Percentiles rank a stretch among this genome's conserved stretches.
These are phyloP conservation scores for Saccharomycodes ludwigii DNA, from an alignment of 805 yeast species.

Conservation along the genomic window DNA sequence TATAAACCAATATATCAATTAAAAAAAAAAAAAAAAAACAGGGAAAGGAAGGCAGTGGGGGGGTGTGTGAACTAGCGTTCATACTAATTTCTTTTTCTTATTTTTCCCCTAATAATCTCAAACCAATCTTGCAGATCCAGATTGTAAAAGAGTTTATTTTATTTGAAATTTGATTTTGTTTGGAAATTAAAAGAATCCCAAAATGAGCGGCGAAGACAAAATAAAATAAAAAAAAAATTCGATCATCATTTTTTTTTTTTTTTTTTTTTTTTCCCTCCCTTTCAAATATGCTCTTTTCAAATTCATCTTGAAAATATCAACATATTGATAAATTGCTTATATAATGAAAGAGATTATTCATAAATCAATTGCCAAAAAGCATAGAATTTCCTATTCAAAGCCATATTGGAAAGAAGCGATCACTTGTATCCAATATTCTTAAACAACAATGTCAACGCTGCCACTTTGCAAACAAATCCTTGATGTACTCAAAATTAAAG, in stretches of 20 bases:
- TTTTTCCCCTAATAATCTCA: background rate
- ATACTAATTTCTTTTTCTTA: background rate
- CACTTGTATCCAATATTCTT: too few species aligned
- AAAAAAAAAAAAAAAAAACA: background rate
- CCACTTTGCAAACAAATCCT: too few species aligned
- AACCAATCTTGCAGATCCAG: background rate
- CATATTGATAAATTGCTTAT: too few species aligned
- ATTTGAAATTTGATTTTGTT: background rate
- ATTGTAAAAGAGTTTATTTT: background rate
- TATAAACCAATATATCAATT: conserved; percentile 1
- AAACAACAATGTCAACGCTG: too few species aligned
- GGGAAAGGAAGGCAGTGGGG: background rate
- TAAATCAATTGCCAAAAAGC: too few species aligned
- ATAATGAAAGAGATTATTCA: too few species aligned
- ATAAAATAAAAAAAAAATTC: background rate
- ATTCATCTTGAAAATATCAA: too few species aligned
- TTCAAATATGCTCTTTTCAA: conserved; percentile 1
- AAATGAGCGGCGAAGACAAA: background rate
- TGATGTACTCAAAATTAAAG: too few species aligned
- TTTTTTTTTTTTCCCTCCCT: conserved; percentile 2
- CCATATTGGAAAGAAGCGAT: too few species aligned
- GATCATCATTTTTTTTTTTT: background rate
- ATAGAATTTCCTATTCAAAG: too few species aligned
- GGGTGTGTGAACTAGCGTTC: too few species aligned
- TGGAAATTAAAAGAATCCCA: background rate